Conservation (phyloP, 2,329 filamentous ascomycete genomes). For the Talaromyces piceae region DNA sequence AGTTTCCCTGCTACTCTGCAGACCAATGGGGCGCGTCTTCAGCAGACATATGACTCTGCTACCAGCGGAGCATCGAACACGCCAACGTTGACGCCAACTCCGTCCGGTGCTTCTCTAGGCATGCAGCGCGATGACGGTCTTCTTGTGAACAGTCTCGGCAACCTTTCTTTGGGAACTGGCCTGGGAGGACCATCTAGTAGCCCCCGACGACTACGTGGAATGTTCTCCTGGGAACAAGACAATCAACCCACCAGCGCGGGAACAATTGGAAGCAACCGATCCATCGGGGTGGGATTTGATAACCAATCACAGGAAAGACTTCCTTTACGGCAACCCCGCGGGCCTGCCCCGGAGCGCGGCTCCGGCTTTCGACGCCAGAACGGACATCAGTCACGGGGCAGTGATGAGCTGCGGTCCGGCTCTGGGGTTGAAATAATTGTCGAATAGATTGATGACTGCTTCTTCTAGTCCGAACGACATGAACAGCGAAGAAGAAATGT, state of each 20-base stretch:
- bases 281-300: slow-evolving; percentile 54
- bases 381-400: slow-evolving; percentile 54
- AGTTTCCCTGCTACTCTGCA: slow-evolving; percentile 69
- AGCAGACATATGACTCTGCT: slow-evolving; percentile 49
- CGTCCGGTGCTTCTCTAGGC: slow-evolving; percentile 41
- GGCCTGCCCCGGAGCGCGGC: slow-evolving; percentile 53
- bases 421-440: slow-evolving; percentile 58
- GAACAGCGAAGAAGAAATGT: neutral
- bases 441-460: slow-evolving; percentile 40
- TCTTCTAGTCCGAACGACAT: slow-evolving; percentile 4
- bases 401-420: slow-evolving; percentile 55
- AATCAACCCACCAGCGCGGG: slow-evolving; percentile 40
- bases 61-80: slow-evolving; percentile 56
- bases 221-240: slow-evolving; percentile 54
- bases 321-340: slow-evolving; percentile 55
- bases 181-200: slow-evolving; percentile 42
- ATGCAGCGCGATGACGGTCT: slow-evolving; percentile 50
- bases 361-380: slow-evolving; percentile 54
- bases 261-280: slow-evolving; percentile 57
- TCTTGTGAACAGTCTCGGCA: slow-evolving; percentile 56
- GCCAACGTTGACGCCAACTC: slow-evolving; percentile 57
- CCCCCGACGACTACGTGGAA: slow-evolving; percentile 52
- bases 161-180: slow-evolving; percentile 50
- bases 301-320: slow-evolving; percentile 47
- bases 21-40: slow-evolving; percentile 56